Evolutionary conservation across 305 asterid genomes (phyloP), one percentile per base, ranked within the genome.

Genomic region (Stenogyne calaminthoides): DNA sequence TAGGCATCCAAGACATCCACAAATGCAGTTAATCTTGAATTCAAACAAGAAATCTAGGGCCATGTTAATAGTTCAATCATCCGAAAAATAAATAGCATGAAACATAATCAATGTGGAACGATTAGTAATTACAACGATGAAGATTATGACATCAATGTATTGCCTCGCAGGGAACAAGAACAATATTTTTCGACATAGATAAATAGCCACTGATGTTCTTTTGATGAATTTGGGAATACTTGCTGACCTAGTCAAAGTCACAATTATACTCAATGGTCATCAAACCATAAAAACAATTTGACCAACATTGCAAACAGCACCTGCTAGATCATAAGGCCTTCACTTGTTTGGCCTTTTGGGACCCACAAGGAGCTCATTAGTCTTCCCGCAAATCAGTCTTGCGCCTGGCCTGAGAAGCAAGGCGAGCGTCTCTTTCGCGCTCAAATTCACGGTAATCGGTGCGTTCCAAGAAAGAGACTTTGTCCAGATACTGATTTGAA

Each of bases 351-450:
- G 25, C 42, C 36, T 15, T 55, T 7, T 18, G 19, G 7, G 44
- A 39, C 27, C 16, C 57, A 64, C 20, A 39, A 37, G 4, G 47
- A 9, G 27, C 56, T 79, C 78, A 87, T 55, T 47, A 80, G 29
- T 94, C 99, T 14, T 90, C 97, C n/a, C 87, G 86, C 98, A 90
- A 85, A 69, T 91, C 98, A 12, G 89, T 79, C 81, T 87, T 94
- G 80, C 98, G 86, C 80, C 87, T 92, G 34, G 97, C 81, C 69
- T 91, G 98, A 29, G 56, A 25, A 15, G 97, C 90, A 55, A 92
- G 98, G 2, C 99, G 92, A 29, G 83, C 99, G 58, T 94, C 99
- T 70, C 99, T 88, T 83, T 90, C 98, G 39, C 97, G 86, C 81
- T 94, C 99, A 57, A 88, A 94, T 70, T 92, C 97, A 36, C 98